Conservation (phyloP, 2,329 filamentous ascomycete genomes). For the Lachnellula cervina region DNA sequence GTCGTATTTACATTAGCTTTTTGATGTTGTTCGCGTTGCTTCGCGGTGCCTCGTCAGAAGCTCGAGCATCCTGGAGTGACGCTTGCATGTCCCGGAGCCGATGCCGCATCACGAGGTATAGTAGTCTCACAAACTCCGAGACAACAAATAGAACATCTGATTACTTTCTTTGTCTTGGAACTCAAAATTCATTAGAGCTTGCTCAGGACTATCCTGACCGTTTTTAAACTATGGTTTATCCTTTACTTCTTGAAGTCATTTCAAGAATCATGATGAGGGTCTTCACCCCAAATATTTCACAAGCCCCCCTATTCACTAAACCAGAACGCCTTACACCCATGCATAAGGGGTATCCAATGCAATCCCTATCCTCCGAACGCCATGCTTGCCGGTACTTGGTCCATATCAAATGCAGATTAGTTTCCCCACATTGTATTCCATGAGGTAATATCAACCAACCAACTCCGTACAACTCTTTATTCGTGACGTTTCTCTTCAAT, state of each 20-base stretch:
- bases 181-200: background rate
- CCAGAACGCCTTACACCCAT: slow-evolving; percentile 14
- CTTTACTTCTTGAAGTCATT: background rate
- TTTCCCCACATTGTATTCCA: background rate
- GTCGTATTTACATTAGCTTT: background rate
- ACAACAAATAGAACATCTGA: background rate
- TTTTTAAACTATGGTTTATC: slow-evolving; percentile 3
- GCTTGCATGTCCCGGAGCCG: no score
- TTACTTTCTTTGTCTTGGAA: background rate
- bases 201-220: background rate
- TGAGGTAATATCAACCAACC: slow-evolving; percentile 6
- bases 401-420: background rate
- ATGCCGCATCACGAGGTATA: background rate
- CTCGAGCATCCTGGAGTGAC: background rate
- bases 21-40: background rate
- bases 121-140: background rate
- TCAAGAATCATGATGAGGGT: slow-evolving; percentile 5
- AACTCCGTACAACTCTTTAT: slow-evolving; percentile 14
- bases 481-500: slow-evolving; percentile 20
- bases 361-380: slow-evolving; percentile 12
- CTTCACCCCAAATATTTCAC: background rate
- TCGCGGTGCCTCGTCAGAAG: background rate
- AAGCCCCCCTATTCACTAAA: slow-evolving; percentile 15
- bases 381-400: slow-evolving; percentile 6
- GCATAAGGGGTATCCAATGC: slow-evolving; percentile 20